phyloP scores from a whole-genome alignment of 176 grass and related monocot genomes.

The Hordeum vulgare region DNA sequence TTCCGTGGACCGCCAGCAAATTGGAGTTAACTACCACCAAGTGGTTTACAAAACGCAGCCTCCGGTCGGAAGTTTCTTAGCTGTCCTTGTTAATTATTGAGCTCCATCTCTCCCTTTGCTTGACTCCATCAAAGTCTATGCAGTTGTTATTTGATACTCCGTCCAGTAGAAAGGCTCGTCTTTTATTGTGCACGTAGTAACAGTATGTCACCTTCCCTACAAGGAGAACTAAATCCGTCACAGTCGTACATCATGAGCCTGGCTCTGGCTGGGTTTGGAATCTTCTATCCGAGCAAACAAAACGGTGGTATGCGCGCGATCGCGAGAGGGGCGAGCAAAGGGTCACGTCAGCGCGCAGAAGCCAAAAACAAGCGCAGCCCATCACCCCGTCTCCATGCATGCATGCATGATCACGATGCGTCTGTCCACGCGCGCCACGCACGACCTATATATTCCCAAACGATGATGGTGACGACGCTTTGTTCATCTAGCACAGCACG shows the following conservation, averaged over 20 bases:
- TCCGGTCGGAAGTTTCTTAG: neutral
- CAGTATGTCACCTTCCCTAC: neutral
- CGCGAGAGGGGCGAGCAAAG: neutral
- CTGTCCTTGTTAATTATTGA: too few species aligned
- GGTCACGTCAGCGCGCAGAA: conserved; percentile 4
- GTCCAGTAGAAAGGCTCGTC: neutral
- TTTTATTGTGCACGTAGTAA: neutral
- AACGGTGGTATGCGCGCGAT: conserved; percentile 9
- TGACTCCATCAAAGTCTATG: neutral
- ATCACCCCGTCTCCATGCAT: neutral
- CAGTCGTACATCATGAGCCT: neutral
- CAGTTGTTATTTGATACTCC: neutral
- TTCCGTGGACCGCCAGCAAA: neutral
- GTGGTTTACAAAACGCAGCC: neutral
- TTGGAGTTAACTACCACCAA: neutral
- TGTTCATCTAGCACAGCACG: too few species aligned
- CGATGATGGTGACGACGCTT: too few species aligned
- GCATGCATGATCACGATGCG: neutral
- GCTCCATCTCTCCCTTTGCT: neutral
- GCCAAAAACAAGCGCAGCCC: neutral
- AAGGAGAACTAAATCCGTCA: neutral
- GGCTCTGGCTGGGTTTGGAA: neutral
- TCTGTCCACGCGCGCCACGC: neutral
- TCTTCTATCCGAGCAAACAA: neutral
- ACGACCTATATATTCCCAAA: too few species aligned